These are phyloP conservation scores for Akanthomyces dipterigenus DNA, from an alignment of 2,329 filamentous ascomycete genomes.

Conservation along the genomic window DNA sequence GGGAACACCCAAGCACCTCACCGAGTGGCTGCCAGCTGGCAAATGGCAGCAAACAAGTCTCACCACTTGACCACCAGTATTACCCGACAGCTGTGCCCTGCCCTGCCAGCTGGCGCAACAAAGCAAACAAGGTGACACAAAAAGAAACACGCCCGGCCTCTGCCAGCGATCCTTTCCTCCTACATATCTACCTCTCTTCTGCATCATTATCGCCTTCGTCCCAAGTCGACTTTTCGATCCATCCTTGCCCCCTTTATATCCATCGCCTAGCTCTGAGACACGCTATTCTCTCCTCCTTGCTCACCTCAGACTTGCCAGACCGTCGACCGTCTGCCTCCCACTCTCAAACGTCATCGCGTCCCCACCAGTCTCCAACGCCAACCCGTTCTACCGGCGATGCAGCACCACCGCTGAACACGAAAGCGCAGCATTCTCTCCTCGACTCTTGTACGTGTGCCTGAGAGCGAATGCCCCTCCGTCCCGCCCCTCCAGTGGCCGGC, in stretches of 20 bases:
- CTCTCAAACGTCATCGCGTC: constrained; percentile 22
- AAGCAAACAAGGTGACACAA: background rate
- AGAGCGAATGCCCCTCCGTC: background rate
- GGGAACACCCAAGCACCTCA: background rate
- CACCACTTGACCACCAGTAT: background rate
- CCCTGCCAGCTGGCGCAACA: background rate
- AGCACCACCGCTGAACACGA: constrained; percentile 11
- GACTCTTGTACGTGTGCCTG: constrained; percentile 4
- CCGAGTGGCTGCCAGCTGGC: background rate
- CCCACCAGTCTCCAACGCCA: constrained; percentile 21
- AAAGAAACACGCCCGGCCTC: background rate
- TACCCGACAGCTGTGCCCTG: background rate
- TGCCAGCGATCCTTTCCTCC: background rate
- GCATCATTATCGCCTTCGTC: background rate
- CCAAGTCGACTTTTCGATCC: background rate
- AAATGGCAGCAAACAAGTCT: background rate
- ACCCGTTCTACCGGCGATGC: constrained; percentile 21
- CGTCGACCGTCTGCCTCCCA: background rate
- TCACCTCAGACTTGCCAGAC: too few relatives aligned
- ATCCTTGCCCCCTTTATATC: background rate
- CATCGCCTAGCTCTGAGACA: background rate
- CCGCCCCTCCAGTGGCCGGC: background rate
- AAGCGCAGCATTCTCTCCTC: constrained; percentile 5
- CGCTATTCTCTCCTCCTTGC: background rate
- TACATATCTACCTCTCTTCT: background rate